phyloP scores from a whole-genome alignment of 805 yeast genomes.

The Debaryomyces prosopidis region DNA sequence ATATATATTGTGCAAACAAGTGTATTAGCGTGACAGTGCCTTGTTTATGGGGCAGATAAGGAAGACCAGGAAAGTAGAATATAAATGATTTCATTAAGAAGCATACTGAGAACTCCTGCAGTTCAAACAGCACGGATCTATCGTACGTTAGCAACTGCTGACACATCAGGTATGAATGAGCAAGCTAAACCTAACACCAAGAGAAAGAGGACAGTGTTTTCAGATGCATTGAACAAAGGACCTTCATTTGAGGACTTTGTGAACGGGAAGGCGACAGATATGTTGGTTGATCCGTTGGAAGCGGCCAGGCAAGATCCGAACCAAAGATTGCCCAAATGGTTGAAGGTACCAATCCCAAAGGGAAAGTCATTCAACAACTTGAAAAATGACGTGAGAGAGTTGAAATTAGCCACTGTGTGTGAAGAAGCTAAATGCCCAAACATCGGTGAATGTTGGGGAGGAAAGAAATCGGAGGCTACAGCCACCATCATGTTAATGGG shows the following conservation, averaged over 20 bases:
- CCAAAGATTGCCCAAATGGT: constrained; percentile 86
- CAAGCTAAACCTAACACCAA: constrained; percentile 27
- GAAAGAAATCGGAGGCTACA: constrained; percentile 88
- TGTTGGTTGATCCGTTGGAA: constrained; percentile 73
- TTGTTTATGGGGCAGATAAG: no score
- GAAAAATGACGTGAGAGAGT: constrained; percentile 83
- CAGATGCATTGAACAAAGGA: constrained; percentile 74
- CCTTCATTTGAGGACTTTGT: constrained; percentile 94
- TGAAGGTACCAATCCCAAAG: constrained; percentile 95
- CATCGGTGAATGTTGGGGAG: constrained; percentile 99
- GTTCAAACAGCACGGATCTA: background rate
- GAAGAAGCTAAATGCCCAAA: constrained; percentile 99
- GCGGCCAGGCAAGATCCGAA: constrained; percentile 67
- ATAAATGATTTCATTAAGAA: constrained; percentile 1
- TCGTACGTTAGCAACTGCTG: constrained; percentile 15
- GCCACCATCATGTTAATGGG: constrained; percentile 98
- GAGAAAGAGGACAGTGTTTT: constrained; percentile 58
- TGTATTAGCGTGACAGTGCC: no score
- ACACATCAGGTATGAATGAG: constrained; percentile 8
- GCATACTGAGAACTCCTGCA: background rate
- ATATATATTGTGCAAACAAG: no score
- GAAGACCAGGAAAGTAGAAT: background rate
- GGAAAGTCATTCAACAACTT: constrained; percentile 81
- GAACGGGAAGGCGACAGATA: constrained; percentile 72
- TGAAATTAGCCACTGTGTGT: constrained; percentile 92